Percentiles rank a stretch among this genome's conserved stretches.
Conservation (phyloP, 2,329 filamentous ascomycete species). For the Neofusicoccum parvum region DNA sequence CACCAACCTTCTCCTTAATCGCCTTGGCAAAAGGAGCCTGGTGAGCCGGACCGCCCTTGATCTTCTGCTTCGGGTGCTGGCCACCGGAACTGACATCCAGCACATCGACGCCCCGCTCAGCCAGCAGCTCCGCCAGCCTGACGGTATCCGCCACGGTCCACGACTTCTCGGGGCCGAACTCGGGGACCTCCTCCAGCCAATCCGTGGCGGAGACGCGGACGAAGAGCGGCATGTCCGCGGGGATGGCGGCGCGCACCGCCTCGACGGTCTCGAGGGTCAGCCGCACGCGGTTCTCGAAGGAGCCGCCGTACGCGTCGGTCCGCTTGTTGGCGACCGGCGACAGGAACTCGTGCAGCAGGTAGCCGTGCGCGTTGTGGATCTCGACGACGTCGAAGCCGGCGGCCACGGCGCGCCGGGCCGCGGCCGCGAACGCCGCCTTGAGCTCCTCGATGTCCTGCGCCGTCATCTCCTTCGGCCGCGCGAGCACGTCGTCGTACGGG, state of each 20-base stretch:
- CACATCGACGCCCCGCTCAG: conserved; percentile 75
- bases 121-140: conserved; percentile 66
- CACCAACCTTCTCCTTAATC: conserved; percentile 73
- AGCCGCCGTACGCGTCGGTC: conserved; percentile 68
- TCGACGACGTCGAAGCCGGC: conserved; percentile 79
- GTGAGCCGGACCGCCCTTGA: conserved; percentile 65
- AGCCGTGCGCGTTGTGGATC: conserved; percentile 79
- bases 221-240: conserved; percentile 69
- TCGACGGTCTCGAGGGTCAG: conserved; percentile 70
- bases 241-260: conserved; percentile 63
- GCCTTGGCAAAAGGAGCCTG: conserved; percentile 73
- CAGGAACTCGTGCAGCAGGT: conserved; percentile 71
- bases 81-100: conserved; percentile 81
- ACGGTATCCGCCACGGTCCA: conserved; percentile 70
- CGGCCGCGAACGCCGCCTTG: conserved; percentile 63
- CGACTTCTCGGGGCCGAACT: conserved; percentile 51
- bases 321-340: conserved; percentile 69
- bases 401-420: conserved; percentile 55
- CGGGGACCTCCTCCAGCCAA: conserved; percentile 65
- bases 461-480: conserved; percentile 68
- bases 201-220: conserved; percentile 74
- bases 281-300: conserved; percentile 71
- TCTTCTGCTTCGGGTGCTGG: conserved; percentile 64
- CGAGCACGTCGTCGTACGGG: conserved; percentile 63
- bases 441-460: conserved; percentile 67